Conservation (phyloP, 768 basidiomycete species). For the Gelatoporia subvermispora region DNA sequence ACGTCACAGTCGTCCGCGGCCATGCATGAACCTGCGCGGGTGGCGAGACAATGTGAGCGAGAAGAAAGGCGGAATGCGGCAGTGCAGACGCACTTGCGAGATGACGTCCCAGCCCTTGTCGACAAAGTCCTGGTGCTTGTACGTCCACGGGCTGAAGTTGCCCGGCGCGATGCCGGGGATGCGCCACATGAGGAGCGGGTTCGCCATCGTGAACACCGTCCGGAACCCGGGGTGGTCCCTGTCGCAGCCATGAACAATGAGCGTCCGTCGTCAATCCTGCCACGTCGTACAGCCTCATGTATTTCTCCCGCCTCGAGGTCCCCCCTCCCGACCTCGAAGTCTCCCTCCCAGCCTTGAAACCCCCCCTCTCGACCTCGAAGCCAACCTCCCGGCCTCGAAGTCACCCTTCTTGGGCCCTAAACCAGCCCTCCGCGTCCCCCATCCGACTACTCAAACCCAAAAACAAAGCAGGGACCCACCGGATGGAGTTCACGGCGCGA, state of each 20-base stretch:
- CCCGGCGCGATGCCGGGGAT: slow-evolving; percentile 16
- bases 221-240: slow-evolving; percentile 15
- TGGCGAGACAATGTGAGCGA: not conserved
- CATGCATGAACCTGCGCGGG: not conserved
- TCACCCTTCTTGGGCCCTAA: no score
- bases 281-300: no score
- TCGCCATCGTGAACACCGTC: slow-evolving; percentile 9
- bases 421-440: not conserved
- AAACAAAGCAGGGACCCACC: slow-evolving; percentile 9
- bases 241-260: no score
- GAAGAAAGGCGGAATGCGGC: not conserved
- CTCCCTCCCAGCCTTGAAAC: no score
- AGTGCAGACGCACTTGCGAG: slow-evolving; percentile 13
- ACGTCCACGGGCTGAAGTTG: slow-evolving; percentile 10
- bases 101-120: slow-evolving; percentile 18
- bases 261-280: not conserved
- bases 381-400: no score
- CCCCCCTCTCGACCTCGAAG: no score
- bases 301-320: no score
- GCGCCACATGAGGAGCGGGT: slow-evolving; percentile 13
- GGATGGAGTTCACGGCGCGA: slow-evolving; percentile 13
- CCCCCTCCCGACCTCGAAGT: no score
- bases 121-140: slow-evolving; percentile 20
- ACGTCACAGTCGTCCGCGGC: no score
- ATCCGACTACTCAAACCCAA: not conserved